phyloP scores from a whole-genome alignment of 257 asterid genomes.

The Solanum sitiens region DNA sequence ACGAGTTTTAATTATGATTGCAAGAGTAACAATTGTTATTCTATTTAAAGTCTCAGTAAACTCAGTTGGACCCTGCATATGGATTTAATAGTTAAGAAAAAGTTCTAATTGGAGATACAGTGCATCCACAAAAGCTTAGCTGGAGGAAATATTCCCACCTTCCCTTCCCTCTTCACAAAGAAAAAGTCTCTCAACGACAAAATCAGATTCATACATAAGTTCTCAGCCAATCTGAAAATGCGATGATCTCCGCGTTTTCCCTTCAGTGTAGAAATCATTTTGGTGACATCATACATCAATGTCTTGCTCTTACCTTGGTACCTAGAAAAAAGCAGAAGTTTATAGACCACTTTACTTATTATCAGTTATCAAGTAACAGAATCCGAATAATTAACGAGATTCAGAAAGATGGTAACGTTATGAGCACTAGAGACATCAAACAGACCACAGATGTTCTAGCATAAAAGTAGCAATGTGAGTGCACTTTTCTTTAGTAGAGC shows the following conservation, averaged over 20 bases:
- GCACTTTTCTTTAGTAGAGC: not conserved
- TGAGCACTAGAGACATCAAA: not conserved
- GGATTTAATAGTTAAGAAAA: conserved; percentile 13
- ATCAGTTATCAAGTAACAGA: not conserved
- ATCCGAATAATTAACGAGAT: not conserved
- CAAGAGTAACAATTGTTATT: conserved; percentile 67
- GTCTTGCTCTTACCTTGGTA: conserved; percentile 95
- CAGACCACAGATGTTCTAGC: not conserved
- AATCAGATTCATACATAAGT: conserved; percentile 89
- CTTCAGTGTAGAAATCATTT: conserved; percentile 74
- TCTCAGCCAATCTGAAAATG: conserved; percentile 82
- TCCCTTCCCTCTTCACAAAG: conserved; percentile 88
- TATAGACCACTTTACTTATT: not conserved
- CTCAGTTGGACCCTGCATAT: conserved; percentile 90
- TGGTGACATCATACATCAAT: conserved; percentile 81
- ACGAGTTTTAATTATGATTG: conserved; percentile 89
- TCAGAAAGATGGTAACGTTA: not conserved
- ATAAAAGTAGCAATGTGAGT: not conserved
- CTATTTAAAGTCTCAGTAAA: conserved; percentile 93
- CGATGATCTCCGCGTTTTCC: conserved; percentile 99
- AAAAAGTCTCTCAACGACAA: conserved; percentile 86
- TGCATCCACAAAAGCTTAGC: conserved; percentile 8
- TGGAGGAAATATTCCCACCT: conserved; percentile 39
- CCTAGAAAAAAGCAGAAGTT: conserved; percentile 30
- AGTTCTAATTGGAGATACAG: conserved; percentile 8